Base-by-base conservation (phyloP, 2,329 filamentous ascomycete genomes). In the Phyllosticta citrichinensis region DNA sequence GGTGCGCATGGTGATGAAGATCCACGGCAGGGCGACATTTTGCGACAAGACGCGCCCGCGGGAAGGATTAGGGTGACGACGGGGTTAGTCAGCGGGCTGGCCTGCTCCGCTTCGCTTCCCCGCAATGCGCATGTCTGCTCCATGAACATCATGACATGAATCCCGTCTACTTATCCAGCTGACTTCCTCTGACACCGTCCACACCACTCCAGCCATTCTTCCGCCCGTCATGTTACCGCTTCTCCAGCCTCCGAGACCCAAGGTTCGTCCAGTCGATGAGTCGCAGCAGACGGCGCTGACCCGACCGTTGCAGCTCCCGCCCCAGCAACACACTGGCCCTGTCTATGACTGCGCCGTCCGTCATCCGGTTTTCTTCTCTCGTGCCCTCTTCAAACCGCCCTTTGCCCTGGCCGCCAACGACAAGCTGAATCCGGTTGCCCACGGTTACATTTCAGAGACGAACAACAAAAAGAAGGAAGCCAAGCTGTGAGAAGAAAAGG, bases 351-450 rank as follows among this genome's bases (percentile, higher is more conserved):
- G 83, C 10, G 83, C 87, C 1, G 79, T 78, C 50, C 76, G 83
- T 25, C 88, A 92, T 65, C 88, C 88, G 0, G 88, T 90, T 1
- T 92, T 92, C 74, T 91, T 91, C 75, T 88, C 87, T 0, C 77
- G 83, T 30, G 79, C 79, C 57, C 74, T 89, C 57, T 81, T 81
- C 62, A 82, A 80, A 66, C 78, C 81, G 2, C 81, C 84, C 5
- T 76, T 79, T 22, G 69, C 75, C 0, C 66, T 77, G 62, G 53
- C 54, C 14, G 40, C 24, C 24, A 52, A 22, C 24, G 55, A 30
- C 9, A 55, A 50, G 8, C 71, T 72, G 63, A 77, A 67, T 65
- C 77, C 77, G 4, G 76, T 75, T 2, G 77, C 77, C 10, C 74
- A 71, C 27, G 77, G 77, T 1, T 80, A 80, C 61, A 66, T 73